Percentiles rank a stretch among this genome's conserved stretches.
These are phyloP conservation scores for Cryptococcus neoformans DNA, from an alignment of 1,284 basidiomycete species.

Conservation along the genomic window DNA sequence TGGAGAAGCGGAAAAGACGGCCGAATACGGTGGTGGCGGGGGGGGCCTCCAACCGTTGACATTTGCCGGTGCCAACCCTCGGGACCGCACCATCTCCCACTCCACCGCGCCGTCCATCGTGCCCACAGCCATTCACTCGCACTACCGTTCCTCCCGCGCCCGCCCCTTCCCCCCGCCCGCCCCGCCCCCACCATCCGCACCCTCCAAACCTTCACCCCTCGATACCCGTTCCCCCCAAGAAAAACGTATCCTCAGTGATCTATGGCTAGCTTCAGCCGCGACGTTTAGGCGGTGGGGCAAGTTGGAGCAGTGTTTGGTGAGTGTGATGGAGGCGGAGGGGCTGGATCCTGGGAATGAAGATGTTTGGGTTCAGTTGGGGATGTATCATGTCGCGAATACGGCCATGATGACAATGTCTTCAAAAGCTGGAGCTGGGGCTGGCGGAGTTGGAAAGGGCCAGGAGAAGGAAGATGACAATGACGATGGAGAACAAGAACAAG, in stretches of 20 bases:
- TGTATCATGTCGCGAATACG: conserved; percentile 58
- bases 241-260: conserved; percentile 69
- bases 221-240: conserved; percentile 52
- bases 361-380: conserved; percentile 90
- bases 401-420: not conserved
- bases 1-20: too few relatives aligned
- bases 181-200: not conserved
- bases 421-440: too few relatives aligned
- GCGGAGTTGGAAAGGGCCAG: not conserved
- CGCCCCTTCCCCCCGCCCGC: not conserved
- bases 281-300: conserved; percentile 87
- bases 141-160: conserved; percentile 48
- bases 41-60: too few relatives aligned
- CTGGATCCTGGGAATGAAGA: conserved; percentile 79
- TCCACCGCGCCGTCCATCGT: conserved; percentile 27
- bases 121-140: conserved; percentile 81
- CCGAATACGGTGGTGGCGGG: too few relatives aligned
- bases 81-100: too few relatives aligned
- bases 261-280: conserved; percentile 93
- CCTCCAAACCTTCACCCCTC: conserved; percentile 5
- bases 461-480: conserved; percentile 1
- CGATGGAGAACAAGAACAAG: not conserved
- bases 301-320: conserved; percentile 80
- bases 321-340: conserved; percentile 93
- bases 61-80: too few relatives aligned